Conservation (phyloP, 768 basidiomycete species). For the Amanita molliuscula region DNA sequence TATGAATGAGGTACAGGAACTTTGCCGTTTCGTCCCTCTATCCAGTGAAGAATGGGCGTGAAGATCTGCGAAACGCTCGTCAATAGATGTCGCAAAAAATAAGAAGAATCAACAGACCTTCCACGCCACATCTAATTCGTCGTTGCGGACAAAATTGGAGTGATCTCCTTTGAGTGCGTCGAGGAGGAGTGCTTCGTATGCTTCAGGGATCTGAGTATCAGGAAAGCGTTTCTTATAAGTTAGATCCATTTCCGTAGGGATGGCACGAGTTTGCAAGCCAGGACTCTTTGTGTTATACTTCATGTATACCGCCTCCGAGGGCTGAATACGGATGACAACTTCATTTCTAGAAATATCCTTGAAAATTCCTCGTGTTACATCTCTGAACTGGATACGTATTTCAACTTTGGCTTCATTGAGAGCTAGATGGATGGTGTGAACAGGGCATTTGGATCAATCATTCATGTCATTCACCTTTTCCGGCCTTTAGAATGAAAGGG, state of each 20-base stretch:
- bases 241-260: slow-evolving; percentile 96
- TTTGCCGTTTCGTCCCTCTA: slow-evolving; percentile 65
- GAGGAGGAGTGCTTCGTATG: slow-evolving; percentile 90
- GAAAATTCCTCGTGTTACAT: slow-evolving; percentile 95
- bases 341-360: slow-evolving; percentile 94
- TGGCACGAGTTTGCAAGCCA: slow-evolving; percentile 79
- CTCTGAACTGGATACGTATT: slow-evolving; percentile 96
- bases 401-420: slow-evolving; percentile 98
- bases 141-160: slow-evolving; percentile 97
- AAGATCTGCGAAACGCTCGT: slow-evolving; percentile 51
- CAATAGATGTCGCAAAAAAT: not conserved
- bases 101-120: slow-evolving; percentile 45
- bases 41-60: slow-evolving; percentile 93
- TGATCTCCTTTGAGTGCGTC: slow-evolving; percentile 98
- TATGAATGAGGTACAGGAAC: slow-evolving; percentile 69
- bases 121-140: slow-evolving; percentile 97
- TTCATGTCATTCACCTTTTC: slow-evolving; percentile 61
- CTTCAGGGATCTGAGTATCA: slow-evolving; percentile 89
- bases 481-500: slow-evolving; percentile 96
- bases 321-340: slow-evolving; percentile 95
- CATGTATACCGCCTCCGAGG: slow-evolving; percentile 91
- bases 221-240: slow-evolving; percentile 95
- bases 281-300: slow-evolving; percentile 96
- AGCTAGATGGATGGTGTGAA: slow-evolving; percentile 32
- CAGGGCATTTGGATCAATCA: not conserved